A percentile compares a stretch with the other conserved stretches of the same genome.
phyloP scores from a whole-genome alignment of 495 filamentous ascomycete genomes.

The Penicillium waksmanii region DNA sequence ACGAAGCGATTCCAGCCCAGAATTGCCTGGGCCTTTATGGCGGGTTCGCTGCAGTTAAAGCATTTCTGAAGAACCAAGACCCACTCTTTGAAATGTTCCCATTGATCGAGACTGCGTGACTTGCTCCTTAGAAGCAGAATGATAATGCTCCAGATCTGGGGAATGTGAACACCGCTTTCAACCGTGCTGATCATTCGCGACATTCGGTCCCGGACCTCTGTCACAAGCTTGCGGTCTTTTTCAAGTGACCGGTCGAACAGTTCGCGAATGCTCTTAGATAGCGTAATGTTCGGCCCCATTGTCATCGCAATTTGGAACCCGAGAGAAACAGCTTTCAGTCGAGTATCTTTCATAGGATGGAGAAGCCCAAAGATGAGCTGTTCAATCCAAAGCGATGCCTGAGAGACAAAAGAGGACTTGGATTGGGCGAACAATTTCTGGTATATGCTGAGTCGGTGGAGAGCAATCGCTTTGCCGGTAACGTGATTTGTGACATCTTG shows the following conservation, averaged over 20 bases:
- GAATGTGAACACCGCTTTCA: conserved; percentile 68
- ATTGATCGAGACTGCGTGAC: conserved; percentile 63
- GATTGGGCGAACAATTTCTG: conserved; percentile 70
- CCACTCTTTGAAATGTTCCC: conserved; percentile 74
- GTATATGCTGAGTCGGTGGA: conserved; percentile 76
- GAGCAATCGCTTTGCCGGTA: conserved; percentile 75
- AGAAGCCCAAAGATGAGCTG: conserved; percentile 82
- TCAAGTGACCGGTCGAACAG: conserved; percentile 62
- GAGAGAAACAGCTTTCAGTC: conserved; percentile 71
- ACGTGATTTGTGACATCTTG: conserved; percentile 72
- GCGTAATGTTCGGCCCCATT: conserved; percentile 64
- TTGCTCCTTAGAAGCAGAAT: conserved; percentile 73
- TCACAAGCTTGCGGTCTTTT: conserved; percentile 61
- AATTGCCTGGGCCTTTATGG: conserved; percentile 75
- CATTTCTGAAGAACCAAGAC: conserved; percentile 76
- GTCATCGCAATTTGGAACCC: conserved; percentile 67
- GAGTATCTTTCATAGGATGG: conserved; percentile 74
- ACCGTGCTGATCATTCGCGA: conserved; percentile 68
- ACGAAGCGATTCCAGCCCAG: conserved; percentile 83
- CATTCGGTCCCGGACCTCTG: conserved; percentile 69
- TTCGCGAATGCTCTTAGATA: conserved; percentile 66
- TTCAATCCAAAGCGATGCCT: conserved; percentile 66
- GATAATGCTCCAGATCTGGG: conserved; percentile 85
- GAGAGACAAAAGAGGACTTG: conserved; percentile 64
- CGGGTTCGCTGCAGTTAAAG: conserved; percentile 77